Base-by-base conservation (phyloP, 192 early-diverging fungal genomes). In the Mortierella antarctica region DNA sequence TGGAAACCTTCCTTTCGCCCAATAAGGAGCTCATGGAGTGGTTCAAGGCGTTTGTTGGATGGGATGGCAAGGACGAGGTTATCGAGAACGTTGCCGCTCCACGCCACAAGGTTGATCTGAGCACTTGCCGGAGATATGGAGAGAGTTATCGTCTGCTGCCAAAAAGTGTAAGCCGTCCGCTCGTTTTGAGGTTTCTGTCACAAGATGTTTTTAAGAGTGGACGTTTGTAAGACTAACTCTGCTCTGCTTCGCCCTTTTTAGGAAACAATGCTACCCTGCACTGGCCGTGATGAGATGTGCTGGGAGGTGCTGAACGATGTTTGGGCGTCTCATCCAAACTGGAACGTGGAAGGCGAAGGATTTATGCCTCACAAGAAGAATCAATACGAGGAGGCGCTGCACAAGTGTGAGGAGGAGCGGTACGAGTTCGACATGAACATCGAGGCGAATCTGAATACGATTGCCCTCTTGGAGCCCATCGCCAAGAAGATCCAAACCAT, bases 371-470 rank as follows among this genome's bases (percentile, higher is more conserved):
- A 96, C 85, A 95, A 96, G 64, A 97, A 96, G 85, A 99, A 95
- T 62, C 83, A 87, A 20, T 96, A 88, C 68, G 97, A 99, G 72
- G 98, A 99, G 77, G 92, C 92, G n/a, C 83, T 99, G 81, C 94
- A 95, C 88, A 93, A 93, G 57, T 94, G 92, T 84, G 98, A 99
- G 78, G 98, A 99, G 73, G 97, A 99, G 58, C 84, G 86, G 45
- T 89, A 88, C 45, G 98, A 99, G 72, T 98, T 98, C 87, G 97
- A 99, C 74, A 89, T 98, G 79, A 95, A 97, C 83, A 98, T 99
- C 63, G 95, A 98, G 78, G 92, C 96, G 56, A 98, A 98, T 62
- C 71, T 96, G 63, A 90, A 93, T 41, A 92, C 92, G 4, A 99
- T 99, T 82, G 89, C 91, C 8, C 82, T 98, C 41, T 82, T 99